These are phyloP conservation scores for Monilinia fructigena DNA, from an alignment of 2,329 filamentous ascomycete genomes.

Conservation along the genomic window DNA sequence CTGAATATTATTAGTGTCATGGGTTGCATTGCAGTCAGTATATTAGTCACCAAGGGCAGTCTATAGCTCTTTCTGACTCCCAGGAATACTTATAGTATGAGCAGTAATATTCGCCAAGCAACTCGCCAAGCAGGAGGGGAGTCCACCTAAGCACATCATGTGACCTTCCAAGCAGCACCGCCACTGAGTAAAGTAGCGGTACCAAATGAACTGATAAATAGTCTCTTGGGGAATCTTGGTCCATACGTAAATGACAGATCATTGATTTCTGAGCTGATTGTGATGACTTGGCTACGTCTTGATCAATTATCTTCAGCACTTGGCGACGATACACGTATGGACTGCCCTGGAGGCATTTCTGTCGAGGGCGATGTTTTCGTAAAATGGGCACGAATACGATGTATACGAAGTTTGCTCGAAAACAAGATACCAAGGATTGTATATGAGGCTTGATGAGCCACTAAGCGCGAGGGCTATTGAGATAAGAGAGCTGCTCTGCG, in stretches of 20 bases:
- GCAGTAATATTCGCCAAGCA: background rate
- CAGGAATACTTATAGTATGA: background rate
- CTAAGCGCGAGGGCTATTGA: background rate
- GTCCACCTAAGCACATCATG: background rate
- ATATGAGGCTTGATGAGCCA: constrained; percentile 2
- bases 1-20: background rate
- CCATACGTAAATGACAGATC: background rate
- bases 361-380: background rate
- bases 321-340: background rate
- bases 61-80: background rate
- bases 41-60: background rate
- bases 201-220: background rate
- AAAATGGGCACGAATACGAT: too few relatives aligned
- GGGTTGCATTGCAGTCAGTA: background rate
- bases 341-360: background rate
- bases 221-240: background rate
- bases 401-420: too few relatives aligned
- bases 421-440: background rate
- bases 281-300: background rate
- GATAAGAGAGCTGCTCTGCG: background rate
- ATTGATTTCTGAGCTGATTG: background rate
- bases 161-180: background rate
- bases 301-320: background rate
- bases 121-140: background rate
- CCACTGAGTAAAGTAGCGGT: background rate